Base-by-base conservation (phyloP, 2,329 filamentous ascomycete genomes). In the Fusarium nodosum region DNA sequence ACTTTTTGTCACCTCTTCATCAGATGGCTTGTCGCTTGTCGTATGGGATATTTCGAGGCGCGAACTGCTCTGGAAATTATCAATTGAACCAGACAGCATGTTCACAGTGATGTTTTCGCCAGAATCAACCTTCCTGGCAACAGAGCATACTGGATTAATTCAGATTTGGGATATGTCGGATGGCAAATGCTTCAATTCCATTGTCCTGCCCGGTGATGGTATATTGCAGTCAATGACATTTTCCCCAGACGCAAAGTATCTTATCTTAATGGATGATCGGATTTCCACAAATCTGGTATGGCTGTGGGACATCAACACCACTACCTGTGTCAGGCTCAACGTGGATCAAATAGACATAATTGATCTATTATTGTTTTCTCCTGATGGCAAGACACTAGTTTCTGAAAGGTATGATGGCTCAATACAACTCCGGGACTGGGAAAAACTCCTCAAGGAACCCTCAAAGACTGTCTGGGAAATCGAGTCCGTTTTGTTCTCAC, bases 81-180 rank as follows among this genome's bases (percentile, higher is more conserved):
- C 4, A 12, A 1, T 10, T 5, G 13, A 1, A 7, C 5, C 9
- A 24, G 3, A 15, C 10, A 1, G n/a, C 3, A 16, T 0, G 2
- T 2, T 13, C 1, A 13, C 0, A 13, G 8, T 33, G 15, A 33
- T 3, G 6, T 56, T 51, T 12, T 56, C 54, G 3, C 16, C 33
- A 31, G 33, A 31, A 7, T 56, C 54, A 5, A 0, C 1, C 1
- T 30, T 56, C 2, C 1, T 56, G 7, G 26, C 33, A 10, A 16
- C 0, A 2, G 20, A 1, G 0, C 3, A 11, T 39, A 0, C 0
- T 3, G 1, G 3, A 0, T 3, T 3, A 20, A 51, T 52, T 24
- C 18, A 11, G 1, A 18, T 56, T 1, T 56, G 54, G 54, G 54
- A 52, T 20, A 13, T 56, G 2, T 22, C 3, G 7, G 31, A 28